Conservation (phyloP, 177 flowering plant genomes). For the Vitis hybrid region DNA sequence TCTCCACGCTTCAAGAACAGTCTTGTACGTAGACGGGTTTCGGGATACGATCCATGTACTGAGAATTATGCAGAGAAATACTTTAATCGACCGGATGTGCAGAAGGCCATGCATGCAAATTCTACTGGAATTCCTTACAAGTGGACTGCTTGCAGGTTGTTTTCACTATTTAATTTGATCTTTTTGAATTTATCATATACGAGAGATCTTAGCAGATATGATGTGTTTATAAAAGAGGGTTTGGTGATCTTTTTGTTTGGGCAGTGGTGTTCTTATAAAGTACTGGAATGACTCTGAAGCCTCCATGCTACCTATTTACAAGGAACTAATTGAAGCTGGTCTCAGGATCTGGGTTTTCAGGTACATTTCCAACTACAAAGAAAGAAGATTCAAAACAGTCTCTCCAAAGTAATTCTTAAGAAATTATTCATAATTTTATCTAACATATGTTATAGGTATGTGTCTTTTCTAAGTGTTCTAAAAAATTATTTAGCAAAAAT, state of each 20-base stretch:
- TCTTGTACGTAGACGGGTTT: constrained; percentile 41
- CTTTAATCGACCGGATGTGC: constrained; percentile 77
- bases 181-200: background rate
- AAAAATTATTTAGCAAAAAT: no score
- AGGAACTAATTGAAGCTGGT: constrained; percentile 72
- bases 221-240: background rate
- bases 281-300: constrained; percentile 71
- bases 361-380: constrained; percentile 25
- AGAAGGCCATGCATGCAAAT: constrained; percentile 84
- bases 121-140: constrained; percentile 62
- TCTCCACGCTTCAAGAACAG: constrained; percentile 47
- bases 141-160: constrained; percentile 96
- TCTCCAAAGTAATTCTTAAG: background rate
- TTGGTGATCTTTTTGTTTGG: background rate
- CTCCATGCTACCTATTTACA: constrained; percentile 80
- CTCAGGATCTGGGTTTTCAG: constrained; percentile 93
- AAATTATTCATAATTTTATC: background rate
- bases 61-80: constrained; percentile 82
- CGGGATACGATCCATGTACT: constrained; percentile 89
- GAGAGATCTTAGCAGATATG: background rate
- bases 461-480: background rate
- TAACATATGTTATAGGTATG: no score
- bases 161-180: background rate
- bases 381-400: no score
- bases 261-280: constrained; percentile 66